These are phyloP conservation scores for Jaapia argillacea DNA, from an alignment of 768 basidiomycete species.

Conservation along the genomic window DNA sequence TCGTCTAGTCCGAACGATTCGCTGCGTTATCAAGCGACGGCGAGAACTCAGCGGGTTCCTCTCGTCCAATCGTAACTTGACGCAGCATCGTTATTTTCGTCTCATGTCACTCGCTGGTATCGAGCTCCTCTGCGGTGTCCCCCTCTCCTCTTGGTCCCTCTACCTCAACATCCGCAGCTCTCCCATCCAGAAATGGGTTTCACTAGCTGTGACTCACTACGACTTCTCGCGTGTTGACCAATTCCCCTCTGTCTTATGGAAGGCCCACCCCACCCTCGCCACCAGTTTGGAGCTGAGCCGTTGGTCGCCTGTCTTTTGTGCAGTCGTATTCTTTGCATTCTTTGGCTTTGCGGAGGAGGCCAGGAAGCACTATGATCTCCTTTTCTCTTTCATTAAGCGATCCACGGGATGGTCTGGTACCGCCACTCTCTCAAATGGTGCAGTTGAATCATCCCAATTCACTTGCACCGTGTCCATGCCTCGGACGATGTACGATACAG, in stretches of 20 bases:
- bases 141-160: slow-evolving; percentile 18
- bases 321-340: slow-evolving; percentile 37
- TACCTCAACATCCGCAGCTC: slow-evolving; percentile 13
- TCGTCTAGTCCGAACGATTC: slow-evolving; percentile 28
- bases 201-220: slow-evolving; percentile 23
- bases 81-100: slow-evolving; percentile 32
- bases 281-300: slow-evolving; percentile 24
- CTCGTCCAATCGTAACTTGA: slow-evolving; percentile 23
- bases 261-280: neutral
- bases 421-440: slow-evolving; percentile 5
- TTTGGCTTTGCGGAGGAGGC: slow-evolving; percentile 46
- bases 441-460: slow-evolving; percentile 8
- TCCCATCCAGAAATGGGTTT: slow-evolving; percentile 20
- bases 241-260: slow-evolving; percentile 8
- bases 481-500: slow-evolving; percentile 14
- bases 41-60: slow-evolving; percentile 32
- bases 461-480: slow-evolving; percentile 16
- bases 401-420: slow-evolving; percentile 14
- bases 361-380: slow-evolving; percentile 24
- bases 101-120: slow-evolving; percentile 23
- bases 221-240: slow-evolving; percentile 17
- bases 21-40: slow-evolving; percentile 36
- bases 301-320: slow-evolving; percentile 25
- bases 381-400: slow-evolving; percentile 15
- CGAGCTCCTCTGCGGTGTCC: slow-evolving; percentile 21